Percentiles rank a stretch among this genome's conserved stretches.
Conservation (phyloP, 306 rosid species). For the Citrullus amarus region DNA sequence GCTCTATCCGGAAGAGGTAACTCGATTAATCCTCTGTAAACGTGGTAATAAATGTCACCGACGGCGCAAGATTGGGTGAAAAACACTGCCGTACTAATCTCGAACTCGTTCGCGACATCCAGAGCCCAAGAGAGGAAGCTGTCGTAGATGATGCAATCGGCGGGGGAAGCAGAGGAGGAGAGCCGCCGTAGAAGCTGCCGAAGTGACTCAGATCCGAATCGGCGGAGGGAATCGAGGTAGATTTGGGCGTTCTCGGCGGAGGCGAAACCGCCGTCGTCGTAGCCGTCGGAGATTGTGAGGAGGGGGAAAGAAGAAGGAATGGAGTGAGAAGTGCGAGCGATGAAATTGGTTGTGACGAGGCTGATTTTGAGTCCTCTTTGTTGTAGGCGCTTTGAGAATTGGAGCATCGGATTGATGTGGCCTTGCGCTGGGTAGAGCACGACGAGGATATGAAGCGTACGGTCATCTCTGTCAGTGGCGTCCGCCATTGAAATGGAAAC, state of each 20-base stretch:
- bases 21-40: neutral
- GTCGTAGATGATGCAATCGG: neutral
- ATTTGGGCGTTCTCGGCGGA: neutral
- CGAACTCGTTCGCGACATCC: neutral
- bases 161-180: neutral
- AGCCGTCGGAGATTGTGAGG: neutral
- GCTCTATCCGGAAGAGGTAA: neutral
- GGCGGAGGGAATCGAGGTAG: neutral
- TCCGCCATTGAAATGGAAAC: neutral
- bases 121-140: constrained; percentile 1
- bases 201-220: neutral
- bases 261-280: neutral
- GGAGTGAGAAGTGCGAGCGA: neutral
- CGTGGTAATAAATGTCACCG: neutral
- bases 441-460: neutral
- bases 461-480: neutral
- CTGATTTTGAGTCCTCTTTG: constrained; percentile 8
- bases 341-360: neutral
- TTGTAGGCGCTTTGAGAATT: constrained; percentile 18
- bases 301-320: neutral
- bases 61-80: constrained; percentile 4
- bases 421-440: constrained; percentile 5
- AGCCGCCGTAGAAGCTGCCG: neutral
- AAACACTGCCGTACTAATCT: neutral
- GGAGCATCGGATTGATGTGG: constrained; percentile 26